Evolutionary conservation across 164 flowering plant genomes (phyloP).

Genomic region (Vitis labrusca): DNA sequence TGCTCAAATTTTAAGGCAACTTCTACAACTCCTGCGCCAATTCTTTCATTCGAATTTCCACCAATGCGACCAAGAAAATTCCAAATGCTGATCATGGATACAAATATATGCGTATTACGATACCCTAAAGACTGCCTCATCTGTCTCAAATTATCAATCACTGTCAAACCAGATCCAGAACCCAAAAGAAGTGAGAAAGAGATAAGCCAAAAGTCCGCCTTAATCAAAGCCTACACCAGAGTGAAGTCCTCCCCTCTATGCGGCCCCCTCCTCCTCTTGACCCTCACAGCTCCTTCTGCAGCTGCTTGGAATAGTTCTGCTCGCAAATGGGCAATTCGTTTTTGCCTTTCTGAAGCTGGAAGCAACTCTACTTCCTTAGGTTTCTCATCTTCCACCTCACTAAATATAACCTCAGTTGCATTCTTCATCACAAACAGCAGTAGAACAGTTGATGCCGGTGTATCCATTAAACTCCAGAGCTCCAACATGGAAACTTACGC

Average conservation of each 20-base stretch:
- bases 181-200: constrained; percentile 80
- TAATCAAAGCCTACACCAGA: constrained; percentile 78
- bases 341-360: too few relatives aligned
- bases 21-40: constrained; percentile 71
- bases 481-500: too few relatives aligned
- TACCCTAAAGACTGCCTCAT: constrained; percentile 91
- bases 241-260: constrained; percentile 97
- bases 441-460: too few relatives aligned
- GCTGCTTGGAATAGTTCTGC: constrained; percentile 93
- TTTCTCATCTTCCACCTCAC: too few relatives aligned
- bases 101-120: constrained; percentile 82
- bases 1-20: constrained; percentile 91
- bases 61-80: constrained; percentile 86
- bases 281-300: constrained; percentile 96
- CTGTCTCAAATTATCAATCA: too few relatives aligned
- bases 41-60: constrained; percentile 34
- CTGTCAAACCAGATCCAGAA: too few relatives aligned
- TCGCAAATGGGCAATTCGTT: too few relatives aligned
- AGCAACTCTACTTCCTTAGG: too few relatives aligned
- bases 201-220: constrained; percentile 97
- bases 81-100: constrained; percentile 98
- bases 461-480: too few relatives aligned
- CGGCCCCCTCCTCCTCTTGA: constrained; percentile 87
- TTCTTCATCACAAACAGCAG: too few relatives aligned
- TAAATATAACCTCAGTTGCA: too few relatives aligned